These are phyloP conservation scores for Chenopodium berlandieri DNA, from an alignment of 148 eudicot genomes.

Conservation along the genomic window DNA sequence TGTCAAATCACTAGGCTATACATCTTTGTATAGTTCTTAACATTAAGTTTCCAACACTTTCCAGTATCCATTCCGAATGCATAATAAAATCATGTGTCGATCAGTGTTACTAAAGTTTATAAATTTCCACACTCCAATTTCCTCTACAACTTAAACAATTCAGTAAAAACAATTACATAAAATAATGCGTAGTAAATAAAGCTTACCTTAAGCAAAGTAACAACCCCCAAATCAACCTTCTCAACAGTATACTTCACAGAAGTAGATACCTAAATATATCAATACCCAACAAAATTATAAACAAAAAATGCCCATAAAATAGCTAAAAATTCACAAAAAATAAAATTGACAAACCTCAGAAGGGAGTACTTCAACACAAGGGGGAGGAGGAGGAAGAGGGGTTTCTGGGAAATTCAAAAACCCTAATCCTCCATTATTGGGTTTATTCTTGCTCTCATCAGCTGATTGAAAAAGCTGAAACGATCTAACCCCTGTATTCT, in stretches of 20 bases:
- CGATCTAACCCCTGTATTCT: constrained; percentile 29
- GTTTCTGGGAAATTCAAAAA: constrained; percentile 48
- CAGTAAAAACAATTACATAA: neutral
- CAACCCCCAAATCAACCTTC: constrained; percentile 56
- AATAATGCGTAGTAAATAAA: neutral
- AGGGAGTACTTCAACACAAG: constrained; percentile 70
- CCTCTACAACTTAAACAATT: neutral
- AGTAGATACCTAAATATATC: constrained; percentile 46
- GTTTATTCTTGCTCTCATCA: constrained; percentile 27
- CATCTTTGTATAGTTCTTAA: neutral
- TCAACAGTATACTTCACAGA: constrained; percentile 62
- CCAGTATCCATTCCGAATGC: neutral
- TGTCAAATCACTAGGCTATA: neutral
- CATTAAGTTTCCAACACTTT: neutral
- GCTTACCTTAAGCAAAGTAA: constrained; percentile 74
- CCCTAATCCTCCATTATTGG: constrained; percentile 42
- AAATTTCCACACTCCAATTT: neutral
- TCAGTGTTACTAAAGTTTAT: too few species aligned
- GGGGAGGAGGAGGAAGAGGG: constrained; percentile 69
- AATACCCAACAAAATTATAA: constrained; percentile 6
- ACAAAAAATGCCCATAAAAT: neutral
- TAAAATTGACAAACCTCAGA: constrained; percentile 49
- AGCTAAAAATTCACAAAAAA: neutral
- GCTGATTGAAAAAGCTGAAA: constrained; percentile 58
- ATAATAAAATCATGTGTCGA: neutral